A percentile compares a stretch with the other conserved stretches of the same genome.
Evolutionary conservation across 345 rosid species (phyloP).

Genomic region (Syzygium aromaticum): DNA sequence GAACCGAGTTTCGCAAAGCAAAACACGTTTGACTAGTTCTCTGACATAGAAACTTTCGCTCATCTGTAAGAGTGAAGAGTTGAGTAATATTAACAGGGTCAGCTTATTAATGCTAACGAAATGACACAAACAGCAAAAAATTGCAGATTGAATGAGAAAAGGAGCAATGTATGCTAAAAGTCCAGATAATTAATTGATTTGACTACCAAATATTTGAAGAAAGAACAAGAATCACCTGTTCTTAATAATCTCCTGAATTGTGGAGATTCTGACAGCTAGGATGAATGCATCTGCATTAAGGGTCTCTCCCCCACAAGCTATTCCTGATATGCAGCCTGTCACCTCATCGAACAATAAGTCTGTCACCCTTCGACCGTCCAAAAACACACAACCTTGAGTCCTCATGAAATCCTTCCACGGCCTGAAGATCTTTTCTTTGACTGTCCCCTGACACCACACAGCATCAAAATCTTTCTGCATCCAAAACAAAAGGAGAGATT

Average conservation of each 20-base stretch:
- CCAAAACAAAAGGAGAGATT: not conserved
- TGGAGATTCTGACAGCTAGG: slow-evolving; percentile 42
- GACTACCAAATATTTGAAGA: not conserved
- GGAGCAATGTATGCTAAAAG: not conserved
- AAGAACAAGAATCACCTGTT: slow-evolving; percentile 24
- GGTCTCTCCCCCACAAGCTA: slow-evolving; percentile 32
- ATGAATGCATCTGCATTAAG: slow-evolving; percentile 41
- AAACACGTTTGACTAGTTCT: not conserved
- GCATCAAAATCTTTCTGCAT: slow-evolving; percentile 41
- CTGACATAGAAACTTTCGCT: not conserved
- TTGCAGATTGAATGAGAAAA: not conserved
- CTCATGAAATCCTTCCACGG: slow-evolving; percentile 41
- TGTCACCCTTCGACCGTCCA: slow-evolving; percentile 22
- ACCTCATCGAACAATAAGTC: slow-evolving; percentile 26
- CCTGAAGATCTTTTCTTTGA: slow-evolving; percentile 31
- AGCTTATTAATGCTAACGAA: not conserved
- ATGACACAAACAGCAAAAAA: not conserved
- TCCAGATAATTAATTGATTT: not conserved
- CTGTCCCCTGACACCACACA: slow-evolving; percentile 36
- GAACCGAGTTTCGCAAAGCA: not conserved
- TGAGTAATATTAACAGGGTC: not conserved
- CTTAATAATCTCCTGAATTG: slow-evolving; percentile 38
- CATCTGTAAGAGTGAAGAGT: not conserved
- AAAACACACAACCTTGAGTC: slow-evolving; percentile 32
- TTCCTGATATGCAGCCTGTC: slow-evolving; percentile 34